Evolutionary conservation across 148 eudicot species (phyloP).

Genomic region (Camellia granthamiana): DNA sequence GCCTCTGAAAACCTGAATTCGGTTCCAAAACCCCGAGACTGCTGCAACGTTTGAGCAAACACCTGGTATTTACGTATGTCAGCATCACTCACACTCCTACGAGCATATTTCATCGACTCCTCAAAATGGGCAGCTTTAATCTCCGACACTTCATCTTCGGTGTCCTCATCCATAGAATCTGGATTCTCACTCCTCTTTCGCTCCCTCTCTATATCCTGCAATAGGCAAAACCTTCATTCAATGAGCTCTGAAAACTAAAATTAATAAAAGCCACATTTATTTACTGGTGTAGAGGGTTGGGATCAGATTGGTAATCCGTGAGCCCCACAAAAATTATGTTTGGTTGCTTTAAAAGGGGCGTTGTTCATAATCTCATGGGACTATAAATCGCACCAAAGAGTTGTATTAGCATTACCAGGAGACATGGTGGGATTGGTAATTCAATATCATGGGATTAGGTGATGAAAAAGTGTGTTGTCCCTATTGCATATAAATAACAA

Average conservation of each 20-base stretch:
- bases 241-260: not conserved
- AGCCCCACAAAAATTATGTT: too few relatives aligned
- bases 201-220: constrained; percentile 44
- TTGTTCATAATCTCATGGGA: too few relatives aligned
- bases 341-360: too few relatives aligned
- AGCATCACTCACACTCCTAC: constrained; percentile 44
- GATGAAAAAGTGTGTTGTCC: too few relatives aligned
- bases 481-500: too few relatives aligned
- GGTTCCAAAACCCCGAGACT: constrained; percentile 41
- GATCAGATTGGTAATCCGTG: too few relatives aligned
- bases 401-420: too few relatives aligned
- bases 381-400: too few relatives aligned
- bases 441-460: too few relatives aligned
- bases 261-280: not conserved
- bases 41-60: constrained; percentile 44
- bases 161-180: constrained; percentile 41
- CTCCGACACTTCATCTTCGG: constrained; percentile 34
- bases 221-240: not conserved
- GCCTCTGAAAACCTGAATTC: constrained; percentile 38
- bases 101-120: constrained; percentile 43
- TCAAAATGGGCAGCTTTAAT: constrained; percentile 38
- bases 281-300: too few relatives aligned
- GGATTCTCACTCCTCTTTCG: constrained; percentile 31
- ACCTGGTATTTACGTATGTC: constrained; percentile 42
- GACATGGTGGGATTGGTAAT: too few relatives aligned